A percentile compares a stretch with the other conserved stretches of the same genome.
These are phyloP conservation scores for Trichoderma polysporum DNA, from an alignment of 2,329 filamentous ascomycete genomes.

Conservation along the genomic window DNA sequence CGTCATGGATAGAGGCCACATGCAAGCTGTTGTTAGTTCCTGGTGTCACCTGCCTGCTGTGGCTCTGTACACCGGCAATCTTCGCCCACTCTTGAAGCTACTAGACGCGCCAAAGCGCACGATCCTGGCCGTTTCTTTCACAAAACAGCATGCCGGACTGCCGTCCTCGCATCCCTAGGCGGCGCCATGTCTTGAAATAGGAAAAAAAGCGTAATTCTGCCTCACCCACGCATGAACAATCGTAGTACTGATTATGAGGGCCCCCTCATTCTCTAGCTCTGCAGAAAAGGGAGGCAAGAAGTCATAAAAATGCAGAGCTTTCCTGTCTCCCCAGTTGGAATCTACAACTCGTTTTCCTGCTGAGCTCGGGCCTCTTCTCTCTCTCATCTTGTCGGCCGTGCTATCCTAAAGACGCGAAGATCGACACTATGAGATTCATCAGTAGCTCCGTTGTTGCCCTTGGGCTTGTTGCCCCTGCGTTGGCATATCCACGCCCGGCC, in stretches of 20 bases:
- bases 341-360: not conserved
- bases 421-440: slow-evolving; percentile 11
- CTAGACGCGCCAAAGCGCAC: not conserved
- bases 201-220: not conserved
- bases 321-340: not conserved
- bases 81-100: not conserved
- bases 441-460: slow-evolving; percentile 7
- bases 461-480: slow-evolving; percentile 11
- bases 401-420: not conserved
- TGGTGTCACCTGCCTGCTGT: slow-evolving; percentile 22
- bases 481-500: slow-evolving; percentile 5
- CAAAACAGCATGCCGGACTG: not conserved
- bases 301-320: slow-evolving; percentile 15
- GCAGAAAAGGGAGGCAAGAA: not conserved
- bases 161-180: slow-evolving; percentile 1
- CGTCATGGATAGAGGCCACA: slow-evolving; percentile 5
- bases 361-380: not conserved
- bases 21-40: slow-evolving; percentile 5
- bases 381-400: not conserved
- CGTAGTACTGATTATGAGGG: not conserved
- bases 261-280: slow-evolving; percentile 2
- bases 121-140: not conserved
- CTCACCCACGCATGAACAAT: not conserved
- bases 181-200: slow-evolving; percentile 20
- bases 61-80: slow-evolving; percentile 9